phyloP scores from a whole-genome alignment of 441 rosid genomes.

The Croton setiger region DNA sequence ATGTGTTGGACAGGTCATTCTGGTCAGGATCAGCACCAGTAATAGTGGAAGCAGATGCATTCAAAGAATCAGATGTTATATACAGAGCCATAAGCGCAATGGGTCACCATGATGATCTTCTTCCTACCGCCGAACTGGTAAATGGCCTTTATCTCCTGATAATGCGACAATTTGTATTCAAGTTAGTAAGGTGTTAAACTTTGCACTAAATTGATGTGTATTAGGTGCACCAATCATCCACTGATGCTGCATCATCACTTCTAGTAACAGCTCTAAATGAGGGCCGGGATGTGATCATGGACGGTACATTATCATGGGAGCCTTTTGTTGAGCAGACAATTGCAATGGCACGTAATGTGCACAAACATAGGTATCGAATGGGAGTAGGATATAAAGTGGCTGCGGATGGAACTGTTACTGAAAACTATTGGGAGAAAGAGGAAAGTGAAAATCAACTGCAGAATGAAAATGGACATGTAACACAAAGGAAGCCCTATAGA shows the following conservation, averaged over 20 bases:
- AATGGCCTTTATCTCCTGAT: background rate
- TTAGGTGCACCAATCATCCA: constrained; percentile 88
- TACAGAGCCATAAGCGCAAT: constrained; percentile 67
- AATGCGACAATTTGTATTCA: background rate
- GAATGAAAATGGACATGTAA: constrained; percentile 21
- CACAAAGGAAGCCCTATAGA: constrained; percentile 58
- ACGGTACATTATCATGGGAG: constrained; percentile 90
- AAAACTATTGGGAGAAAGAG: constrained; percentile 70
- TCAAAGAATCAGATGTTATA: constrained; percentile 81
- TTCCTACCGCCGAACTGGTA: constrained; percentile 83
- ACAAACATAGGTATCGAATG: constrained; percentile 62
- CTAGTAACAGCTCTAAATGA: constrained; percentile 87
- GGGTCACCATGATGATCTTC: constrained; percentile 82
- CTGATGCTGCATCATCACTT: constrained; percentile 79
- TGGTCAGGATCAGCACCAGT: constrained; percentile 80
- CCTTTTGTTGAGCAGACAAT: constrained; percentile 79
- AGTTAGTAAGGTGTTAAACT: background rate
- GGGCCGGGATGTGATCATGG: constrained; percentile 96
- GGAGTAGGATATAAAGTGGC: constrained; percentile 66
- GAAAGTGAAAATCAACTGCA: constrained; percentile 21
- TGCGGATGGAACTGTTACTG: constrained; percentile 53
- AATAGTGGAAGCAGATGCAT: constrained; percentile 90
- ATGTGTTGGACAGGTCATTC: constrained; percentile 46
- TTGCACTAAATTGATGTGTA: background rate
- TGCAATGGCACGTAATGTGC: constrained; percentile 81